Evolutionary conservation across 768 basidiomycete genomes (phyloP).

Genomic region (Daedaleopsis sinensis): DNA sequence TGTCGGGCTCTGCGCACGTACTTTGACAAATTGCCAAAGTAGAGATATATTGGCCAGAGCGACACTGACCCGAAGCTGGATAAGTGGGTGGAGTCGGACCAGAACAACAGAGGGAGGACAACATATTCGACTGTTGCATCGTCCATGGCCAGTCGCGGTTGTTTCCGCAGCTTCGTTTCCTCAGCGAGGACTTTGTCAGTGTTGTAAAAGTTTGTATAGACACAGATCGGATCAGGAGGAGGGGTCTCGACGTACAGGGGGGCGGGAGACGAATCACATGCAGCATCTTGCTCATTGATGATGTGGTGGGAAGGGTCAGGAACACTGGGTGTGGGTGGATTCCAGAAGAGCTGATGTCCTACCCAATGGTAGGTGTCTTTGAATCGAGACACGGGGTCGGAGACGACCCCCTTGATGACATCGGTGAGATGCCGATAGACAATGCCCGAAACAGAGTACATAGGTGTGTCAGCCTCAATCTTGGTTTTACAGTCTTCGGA

Average conservation of each 20-base stretch:
- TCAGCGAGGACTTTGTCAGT: conserved; percentile 17
- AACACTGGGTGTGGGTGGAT: background rate
- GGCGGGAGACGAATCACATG: too few relatives aligned
- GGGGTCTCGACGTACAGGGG: too few relatives aligned
- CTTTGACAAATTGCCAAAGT: conserved; percentile 45
- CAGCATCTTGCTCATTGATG: too few relatives aligned
- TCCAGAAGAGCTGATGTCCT: background rate
- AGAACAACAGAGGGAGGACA: conserved; percentile 21
- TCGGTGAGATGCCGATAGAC: conserved; percentile 25
- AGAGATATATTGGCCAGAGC: conserved; percentile 45
- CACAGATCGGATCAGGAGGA: conserved; percentile 1
- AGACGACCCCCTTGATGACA: background rate
- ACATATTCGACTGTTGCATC: conserved; percentile 5
- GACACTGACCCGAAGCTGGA: conserved; percentile 29
- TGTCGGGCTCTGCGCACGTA: conserved; percentile 36
- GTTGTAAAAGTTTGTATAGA: conserved; percentile 21
- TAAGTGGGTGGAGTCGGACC: conserved; percentile 33
- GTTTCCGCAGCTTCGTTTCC: conserved; percentile 5
- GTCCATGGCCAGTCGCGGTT: conserved; percentile 5
- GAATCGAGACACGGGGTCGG: background rate
- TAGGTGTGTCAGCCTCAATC: conserved; percentile 32
- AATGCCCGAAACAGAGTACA: conserved; percentile 32
- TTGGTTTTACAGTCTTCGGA: conserved; percentile 21
- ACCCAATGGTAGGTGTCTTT: background rate
- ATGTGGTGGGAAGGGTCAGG: rapidly evolving